Conservation (phyloP, 2,329 filamentous ascomycete genomes). For the Colletotrichum aenigma region DNA sequence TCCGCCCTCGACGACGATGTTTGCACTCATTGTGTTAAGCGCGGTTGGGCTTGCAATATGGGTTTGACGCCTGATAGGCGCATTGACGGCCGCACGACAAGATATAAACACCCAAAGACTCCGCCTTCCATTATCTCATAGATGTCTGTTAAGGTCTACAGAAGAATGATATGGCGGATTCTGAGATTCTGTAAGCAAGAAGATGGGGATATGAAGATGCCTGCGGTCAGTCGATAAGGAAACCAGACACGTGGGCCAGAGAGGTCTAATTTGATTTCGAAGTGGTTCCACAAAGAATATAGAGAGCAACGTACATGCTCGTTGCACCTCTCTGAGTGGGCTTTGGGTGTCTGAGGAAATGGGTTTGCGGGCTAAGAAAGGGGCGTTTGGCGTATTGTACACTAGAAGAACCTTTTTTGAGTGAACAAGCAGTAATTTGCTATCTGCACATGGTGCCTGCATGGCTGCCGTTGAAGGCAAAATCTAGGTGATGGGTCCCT, state of each 20-base stretch:
- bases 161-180: not conserved
- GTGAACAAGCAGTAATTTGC: not conserved
- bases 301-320: not conserved
- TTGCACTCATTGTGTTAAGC: not conserved
- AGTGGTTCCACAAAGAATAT: not conserved
- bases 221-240: not conserved
- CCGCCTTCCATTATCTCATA: not conserved
- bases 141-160: not conserved
- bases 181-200: not conserved
- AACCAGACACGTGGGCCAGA: not conserved
- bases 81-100: not conserved
- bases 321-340: not conserved
- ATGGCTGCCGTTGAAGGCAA: not conserved
- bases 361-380: not conserved
- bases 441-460: not conserved
- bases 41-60: not conserved
- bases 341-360: not conserved
- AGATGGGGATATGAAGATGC: not conserved
- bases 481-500: not conserved
- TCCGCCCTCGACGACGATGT: not conserved
- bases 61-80: not conserved
- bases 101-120: not conserved
- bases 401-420: not conserved
- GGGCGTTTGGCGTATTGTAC: constrained; percentile 1
- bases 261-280: not conserved